Conservation (phyloP, 2,329 filamentous ascomycete species). For the Anthostomella pinea region DNA sequence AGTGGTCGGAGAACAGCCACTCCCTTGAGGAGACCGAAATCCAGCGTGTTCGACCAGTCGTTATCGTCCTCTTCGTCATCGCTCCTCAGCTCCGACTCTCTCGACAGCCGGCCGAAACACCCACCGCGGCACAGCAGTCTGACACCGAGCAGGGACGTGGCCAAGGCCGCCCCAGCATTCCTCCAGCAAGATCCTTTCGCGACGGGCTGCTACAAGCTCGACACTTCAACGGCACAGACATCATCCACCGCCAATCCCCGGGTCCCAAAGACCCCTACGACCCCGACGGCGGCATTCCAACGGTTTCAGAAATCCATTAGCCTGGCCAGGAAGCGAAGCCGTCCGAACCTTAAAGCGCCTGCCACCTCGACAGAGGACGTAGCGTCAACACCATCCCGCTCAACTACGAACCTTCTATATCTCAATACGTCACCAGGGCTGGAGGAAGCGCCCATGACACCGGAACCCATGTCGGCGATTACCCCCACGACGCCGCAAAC, state of each 20-base stretch:
- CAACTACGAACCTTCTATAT: constrained; percentile 24
- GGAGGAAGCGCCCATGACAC: constrained; percentile 31
- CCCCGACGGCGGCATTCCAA: constrained; percentile 47
- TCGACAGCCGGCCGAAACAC: constrained; percentile 26
- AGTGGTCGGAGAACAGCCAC: constrained; percentile 42
- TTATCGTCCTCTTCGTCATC: constrained; percentile 18
- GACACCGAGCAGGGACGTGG: constrained; percentile 23
- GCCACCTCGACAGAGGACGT: too few species aligned
- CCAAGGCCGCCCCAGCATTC: constrained; percentile 44
- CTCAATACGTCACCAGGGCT: constrained; percentile 23
- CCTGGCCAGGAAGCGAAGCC: constrained; percentile 54
- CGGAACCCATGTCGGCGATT: constrained; percentile 23
- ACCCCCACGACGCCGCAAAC: constrained; percentile 23
- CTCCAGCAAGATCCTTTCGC: constrained; percentile 55
- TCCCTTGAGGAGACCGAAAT: constrained; percentile 35
- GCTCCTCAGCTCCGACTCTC: constrained; percentile 27
- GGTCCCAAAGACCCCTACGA: constrained; percentile 41
- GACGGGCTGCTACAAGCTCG: constrained; percentile 34
- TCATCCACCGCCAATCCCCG: constrained; percentile 29
- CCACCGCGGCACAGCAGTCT: constrained; percentile 45
- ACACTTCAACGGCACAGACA: constrained; percentile 25
- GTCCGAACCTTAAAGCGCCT: constrained; percentile 41
- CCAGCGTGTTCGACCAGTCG: constrained; percentile 18
- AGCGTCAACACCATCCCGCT: constrained; percentile 31
- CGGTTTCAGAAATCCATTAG: constrained; percentile 49